These are phyloP conservation scores for Linnemannia exigua DNA, from an alignment of 192 early-diverging fungal genomes.

Conservation along the genomic window DNA sequence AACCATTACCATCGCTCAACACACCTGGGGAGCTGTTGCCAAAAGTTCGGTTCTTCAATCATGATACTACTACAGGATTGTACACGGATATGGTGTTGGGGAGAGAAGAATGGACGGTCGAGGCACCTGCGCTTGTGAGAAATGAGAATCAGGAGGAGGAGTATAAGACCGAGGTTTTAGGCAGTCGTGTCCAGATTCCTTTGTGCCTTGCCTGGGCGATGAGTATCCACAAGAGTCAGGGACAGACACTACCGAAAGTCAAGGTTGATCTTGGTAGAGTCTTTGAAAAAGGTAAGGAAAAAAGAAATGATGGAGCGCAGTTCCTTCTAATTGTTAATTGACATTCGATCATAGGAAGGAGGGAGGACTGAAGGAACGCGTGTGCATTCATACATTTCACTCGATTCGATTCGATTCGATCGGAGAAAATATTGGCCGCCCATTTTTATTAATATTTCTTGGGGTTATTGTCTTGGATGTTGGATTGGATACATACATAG, in stretches of 20 bases:
- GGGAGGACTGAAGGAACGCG: not conserved
- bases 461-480: not conserved
- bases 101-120: constrained; percentile 41
- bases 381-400: too few relatives aligned
- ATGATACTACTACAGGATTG: constrained; percentile 2
- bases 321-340: too few relatives aligned
- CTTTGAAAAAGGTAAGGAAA: constrained; percentile 77
- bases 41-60: constrained; percentile 19
- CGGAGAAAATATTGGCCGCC: not conserved
- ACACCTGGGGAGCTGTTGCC: constrained; percentile 26
- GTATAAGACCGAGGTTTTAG: constrained; percentile 9
- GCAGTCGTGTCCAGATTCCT: constrained; percentile 67
- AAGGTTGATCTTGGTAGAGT: constrained; percentile 82
- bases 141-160: constrained; percentile 28
- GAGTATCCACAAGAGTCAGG: constrained; percentile 91
- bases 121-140: constrained; percentile 19
- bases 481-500: constrained; percentile 10
- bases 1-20: constrained; percentile 18
- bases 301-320: not conserved
- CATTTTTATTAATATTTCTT: not conserved
- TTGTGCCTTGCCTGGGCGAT: constrained; percentile 87
- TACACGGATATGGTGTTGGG: constrained; percentile 29
- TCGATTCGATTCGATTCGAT: too few relatives aligned
- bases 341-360: not conserved
- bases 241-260: constrained; percentile 84